Conservation (phyloP, 169 alveolate genomes). For the Plasmodium coatneyi region DNA sequence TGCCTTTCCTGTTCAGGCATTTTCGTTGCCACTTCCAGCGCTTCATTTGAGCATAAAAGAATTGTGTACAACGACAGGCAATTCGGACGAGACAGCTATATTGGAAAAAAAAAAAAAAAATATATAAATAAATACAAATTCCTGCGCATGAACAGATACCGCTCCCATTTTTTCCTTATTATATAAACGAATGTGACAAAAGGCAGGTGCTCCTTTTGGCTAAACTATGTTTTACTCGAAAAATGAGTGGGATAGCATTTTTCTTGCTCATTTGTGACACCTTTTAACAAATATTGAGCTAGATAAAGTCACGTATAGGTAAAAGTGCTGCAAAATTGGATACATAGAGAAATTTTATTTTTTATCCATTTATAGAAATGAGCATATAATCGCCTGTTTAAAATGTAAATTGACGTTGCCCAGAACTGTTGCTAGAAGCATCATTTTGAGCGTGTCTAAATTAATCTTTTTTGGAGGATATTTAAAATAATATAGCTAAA, state of each 20-base stretch:
- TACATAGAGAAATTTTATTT: neutral
- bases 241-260: neutral
- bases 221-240: neutral
- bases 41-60: neutral
- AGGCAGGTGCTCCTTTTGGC: neutral
- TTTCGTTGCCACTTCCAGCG: neutral
- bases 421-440: neutral
- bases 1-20: neutral
- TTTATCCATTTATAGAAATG: neutral
- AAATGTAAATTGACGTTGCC: neutral
- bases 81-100: neutral
- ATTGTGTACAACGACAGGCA: neutral
- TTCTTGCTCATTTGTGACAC: neutral
- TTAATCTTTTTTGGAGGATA: neutral
- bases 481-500: neutral
- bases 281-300: neutral
- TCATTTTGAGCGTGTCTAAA: neutral
- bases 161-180: neutral
- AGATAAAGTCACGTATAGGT: neutral
- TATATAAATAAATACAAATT: neutral
- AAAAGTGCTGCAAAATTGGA: neutral
- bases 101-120: neutral
- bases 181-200: neutral
- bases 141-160: neutral
- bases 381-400: neutral